Evolutionary conservation across 805 yeast genomes (phyloP), one percentile per base, ranked within the genome.

Genomic region (Metschnikowia gelsemii): DNA sequence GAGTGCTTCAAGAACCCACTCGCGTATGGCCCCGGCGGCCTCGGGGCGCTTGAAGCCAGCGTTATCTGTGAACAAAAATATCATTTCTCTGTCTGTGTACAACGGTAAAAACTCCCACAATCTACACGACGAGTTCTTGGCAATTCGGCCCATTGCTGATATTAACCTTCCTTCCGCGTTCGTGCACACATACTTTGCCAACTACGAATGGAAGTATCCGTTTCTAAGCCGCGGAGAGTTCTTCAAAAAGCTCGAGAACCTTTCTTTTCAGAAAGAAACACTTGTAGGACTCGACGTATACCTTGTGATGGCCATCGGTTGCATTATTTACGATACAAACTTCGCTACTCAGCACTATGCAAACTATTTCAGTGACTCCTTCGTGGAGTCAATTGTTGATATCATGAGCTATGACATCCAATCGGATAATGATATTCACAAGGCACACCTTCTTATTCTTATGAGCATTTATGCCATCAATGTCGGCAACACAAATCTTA

Each of bases 281-380:
- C 64, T 70, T 32, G 60, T 70, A 16, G 61, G 59, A 45, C 51
- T 68, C 43, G 72, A 68, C 45, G 51, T 64, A 14, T 70, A 68
- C 51, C 45, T 70, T 39, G 51, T 69, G 27, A 50, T 70, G 58
- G 58, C 68, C 40, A 63, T 66, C 18, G 73, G 73, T 8, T 64
- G 73, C 45, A 50, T 66, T 29, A 50, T 68, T 5, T 56, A 59
- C 42, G 73, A 68, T 46, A 50, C 62, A 13, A 49, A 45, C 50
- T 50, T 58, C 32, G 48, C 47, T 35, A 45, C 55, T 14, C 38
- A 43, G 9, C 47, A 54, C 29, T 70, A 63, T 50, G 40, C 46
- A 4, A 47, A 52, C 12, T 58, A 49, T 40, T 70, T 70, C 50
- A 63, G 57, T 38, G 68, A 62, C 34, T 54, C 56, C 21, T 52